phyloP scores from a whole-genome alignment of 306 rosid genomes.

The Malus fusca region DNA sequence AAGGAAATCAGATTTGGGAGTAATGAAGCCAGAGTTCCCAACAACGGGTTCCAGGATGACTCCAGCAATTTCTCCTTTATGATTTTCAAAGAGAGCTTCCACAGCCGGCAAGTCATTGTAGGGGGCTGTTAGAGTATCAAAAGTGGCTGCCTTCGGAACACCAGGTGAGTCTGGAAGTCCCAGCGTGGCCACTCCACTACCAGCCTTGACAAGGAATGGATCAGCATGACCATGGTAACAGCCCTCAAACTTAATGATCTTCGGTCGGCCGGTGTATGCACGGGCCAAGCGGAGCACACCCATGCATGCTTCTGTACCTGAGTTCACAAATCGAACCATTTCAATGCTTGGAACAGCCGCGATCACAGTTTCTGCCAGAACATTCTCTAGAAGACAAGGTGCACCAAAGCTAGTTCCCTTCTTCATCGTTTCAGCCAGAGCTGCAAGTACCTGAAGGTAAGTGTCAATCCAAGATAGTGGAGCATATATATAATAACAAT shows the following conservation, averaged over 20 bases:
- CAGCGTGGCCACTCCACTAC: conserved; percentile 89
- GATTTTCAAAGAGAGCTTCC: conserved; percentile 51
- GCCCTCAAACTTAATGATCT: conserved; percentile 87
- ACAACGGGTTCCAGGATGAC: conserved; percentile 88
- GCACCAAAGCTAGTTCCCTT: conserved; percentile 99
- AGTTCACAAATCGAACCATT: conserved; percentile 95
- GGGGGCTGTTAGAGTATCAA: conserved; percentile 75
- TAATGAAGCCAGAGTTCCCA: conserved; percentile 83
- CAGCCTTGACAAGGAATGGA: conserved; percentile 93
- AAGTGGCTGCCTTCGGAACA: conserved; percentile 82
- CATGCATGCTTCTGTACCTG: conserved; percentile 98
- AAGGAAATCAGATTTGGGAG: conserved; percentile 65
- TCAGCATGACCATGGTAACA: conserved; percentile 99
- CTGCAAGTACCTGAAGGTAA: conserved; percentile 77
- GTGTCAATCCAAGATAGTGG: conserved; percentile 1
- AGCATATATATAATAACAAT: neutral
- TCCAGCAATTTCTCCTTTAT: conserved; percentile 70
- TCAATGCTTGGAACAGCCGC: conserved; percentile 85
- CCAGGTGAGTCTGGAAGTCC: conserved; percentile 99
- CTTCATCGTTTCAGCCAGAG: conserved; percentile 79
- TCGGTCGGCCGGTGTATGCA: conserved; percentile 66
- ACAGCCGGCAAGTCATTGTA: conserved; percentile 68
- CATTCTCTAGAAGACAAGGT: conserved; percentile 83
- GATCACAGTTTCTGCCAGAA: conserved; percentile 74
- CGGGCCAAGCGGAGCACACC: conserved; percentile 84